A percentile compares a stretch with the other conserved stretches of the same genome.
Evolutionary conservation across 805 yeast species (phyloP).

Genomic region (Spathaspora boniae): DNA sequence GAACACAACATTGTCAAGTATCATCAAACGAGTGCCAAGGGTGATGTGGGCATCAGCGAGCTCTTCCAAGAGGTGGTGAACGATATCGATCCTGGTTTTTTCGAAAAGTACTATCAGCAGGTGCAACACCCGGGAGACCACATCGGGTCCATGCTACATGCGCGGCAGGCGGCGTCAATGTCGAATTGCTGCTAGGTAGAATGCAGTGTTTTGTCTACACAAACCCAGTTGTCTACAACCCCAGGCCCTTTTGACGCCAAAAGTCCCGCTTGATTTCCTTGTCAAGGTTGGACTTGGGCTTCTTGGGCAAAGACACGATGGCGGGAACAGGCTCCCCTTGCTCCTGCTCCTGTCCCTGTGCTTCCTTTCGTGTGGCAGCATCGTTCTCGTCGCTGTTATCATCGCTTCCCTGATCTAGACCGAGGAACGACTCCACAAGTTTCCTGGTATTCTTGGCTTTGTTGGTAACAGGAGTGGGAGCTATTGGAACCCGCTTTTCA

Average conservation of each 20-base stretch:
- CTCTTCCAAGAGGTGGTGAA: conserved; percentile 31
- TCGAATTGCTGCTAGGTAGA: conserved; percentile 10
- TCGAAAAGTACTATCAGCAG: conserved; percentile 18
- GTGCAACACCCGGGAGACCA: conserved; percentile 2
- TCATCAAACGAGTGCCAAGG: conserved; percentile 63
- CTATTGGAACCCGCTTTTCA: conserved; percentile 5
- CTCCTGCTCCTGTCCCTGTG: too few species aligned
- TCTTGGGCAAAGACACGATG: conserved; percentile 8
- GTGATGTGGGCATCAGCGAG: conserved; percentile 55
- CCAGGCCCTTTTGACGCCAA: conserved; percentile 43
- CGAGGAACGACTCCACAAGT: conserved; percentile 19
- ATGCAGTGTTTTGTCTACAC: conserved; percentile 5
- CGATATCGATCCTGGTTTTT: conserved; percentile 28
- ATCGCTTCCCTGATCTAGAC: conserved; percentile 14
- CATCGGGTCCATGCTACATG: conserved; percentile 10
- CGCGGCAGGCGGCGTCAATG: conserved; percentile 6
- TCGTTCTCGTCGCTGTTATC: conserved; percentile 16
- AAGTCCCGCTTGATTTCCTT: conserved; percentile 35
- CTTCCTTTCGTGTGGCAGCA: too few species aligned
- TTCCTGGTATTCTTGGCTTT: conserved; percentile 12
- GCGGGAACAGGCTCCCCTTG: conserved; percentile 12
- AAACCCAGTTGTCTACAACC: conserved; percentile 15
- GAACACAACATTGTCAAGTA: conserved; percentile 17
- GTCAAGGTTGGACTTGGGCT: conserved; percentile 21
- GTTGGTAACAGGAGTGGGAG: conserved; percentile 10